Percentiles rank a stretch among this genome's conserved stretches.
Conservation (phyloP, 176 grass and related monocot genomes). For the Oryza coarctata region DNA sequence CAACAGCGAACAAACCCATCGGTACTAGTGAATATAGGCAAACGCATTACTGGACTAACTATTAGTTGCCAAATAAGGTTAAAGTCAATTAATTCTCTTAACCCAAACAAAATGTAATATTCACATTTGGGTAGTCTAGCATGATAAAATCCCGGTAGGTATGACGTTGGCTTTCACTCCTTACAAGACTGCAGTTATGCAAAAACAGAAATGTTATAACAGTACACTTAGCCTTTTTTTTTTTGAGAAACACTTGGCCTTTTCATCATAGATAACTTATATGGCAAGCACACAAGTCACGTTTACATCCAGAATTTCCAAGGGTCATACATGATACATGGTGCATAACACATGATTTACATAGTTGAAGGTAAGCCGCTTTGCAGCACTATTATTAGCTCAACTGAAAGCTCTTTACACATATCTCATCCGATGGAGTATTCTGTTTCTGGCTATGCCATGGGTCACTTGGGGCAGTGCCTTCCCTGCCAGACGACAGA, state of each 20-base stretch:
- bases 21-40: too few species aligned
- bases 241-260: too few species aligned
- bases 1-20: too few species aligned
- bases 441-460: constrained; percentile 3
- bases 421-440: neutral
- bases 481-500: constrained; percentile 10
- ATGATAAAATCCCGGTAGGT: neutral
- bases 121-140: neutral
- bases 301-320: neutral
- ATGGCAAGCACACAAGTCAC: constrained; percentile 1
- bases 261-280: neutral
- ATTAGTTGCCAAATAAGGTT: neutral
- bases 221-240: neutral
- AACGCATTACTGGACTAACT: neutral
- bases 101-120: neutral
- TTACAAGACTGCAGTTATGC: neutral
- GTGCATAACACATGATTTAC: neutral
- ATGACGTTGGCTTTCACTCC: neutral
- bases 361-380: neutral
- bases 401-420: constrained; percentile 14
- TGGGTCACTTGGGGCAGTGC: neutral
- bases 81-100: neutral
- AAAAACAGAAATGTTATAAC: neutral
- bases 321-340: neutral
- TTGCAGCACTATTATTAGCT: constrained; percentile 15